These are phyloP conservation scores for Candida oleophila DNA, from an alignment of 805 yeast species.

Conservation along the genomic window DNA sequence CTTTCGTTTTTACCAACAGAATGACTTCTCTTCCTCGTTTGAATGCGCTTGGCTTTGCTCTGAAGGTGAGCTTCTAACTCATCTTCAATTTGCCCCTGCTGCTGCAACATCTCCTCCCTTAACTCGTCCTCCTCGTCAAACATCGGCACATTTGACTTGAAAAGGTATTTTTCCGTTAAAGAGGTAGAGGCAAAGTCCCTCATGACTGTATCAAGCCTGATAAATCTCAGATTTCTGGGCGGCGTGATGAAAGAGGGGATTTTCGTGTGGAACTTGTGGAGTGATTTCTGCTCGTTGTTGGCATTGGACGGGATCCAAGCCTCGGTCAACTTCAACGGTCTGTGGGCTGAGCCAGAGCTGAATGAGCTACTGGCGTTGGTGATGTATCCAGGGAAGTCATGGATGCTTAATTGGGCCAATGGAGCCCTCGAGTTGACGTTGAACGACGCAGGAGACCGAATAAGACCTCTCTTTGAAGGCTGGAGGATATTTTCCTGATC, in stretches of 20 bases:
- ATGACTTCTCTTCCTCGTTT: constrained; percentile 30
- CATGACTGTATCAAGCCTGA: not conserved
- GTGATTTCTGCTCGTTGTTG: constrained; percentile 25
- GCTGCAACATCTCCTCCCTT: constrained; percentile 1
- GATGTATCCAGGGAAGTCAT: constrained; percentile 30
- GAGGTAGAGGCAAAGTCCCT: constrained; percentile 9
- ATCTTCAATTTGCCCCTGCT: constrained; percentile 17
- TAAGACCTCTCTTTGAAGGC: constrained; percentile 18
- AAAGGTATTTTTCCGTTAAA: constrained; percentile 18
- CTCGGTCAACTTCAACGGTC: constrained; percentile 17
- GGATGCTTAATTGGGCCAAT: constrained; percentile 26
- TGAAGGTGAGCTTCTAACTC: constrained; percentile 20
- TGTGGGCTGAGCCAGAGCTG: constrained; percentile 7
- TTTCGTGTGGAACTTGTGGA: constrained; percentile 26
- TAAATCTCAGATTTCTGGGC: constrained; percentile 18
- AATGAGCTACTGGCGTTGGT: constrained; percentile 4
- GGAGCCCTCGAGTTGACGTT: constrained; percentile 19
- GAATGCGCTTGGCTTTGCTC: constrained; percentile 15
- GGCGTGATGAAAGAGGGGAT: constrained; percentile 37
- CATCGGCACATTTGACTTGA: constrained; percentile 9
- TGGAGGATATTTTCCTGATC: constrained; percentile 44
- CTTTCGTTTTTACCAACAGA: constrained; percentile 40
- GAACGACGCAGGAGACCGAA: not conserved
- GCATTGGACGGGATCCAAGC: constrained; percentile 30
- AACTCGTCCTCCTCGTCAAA: constrained; percentile 12